phyloP scores from a whole-genome alignment of 164 flowering plant genomes.

The Vitis amurensis region DNA sequence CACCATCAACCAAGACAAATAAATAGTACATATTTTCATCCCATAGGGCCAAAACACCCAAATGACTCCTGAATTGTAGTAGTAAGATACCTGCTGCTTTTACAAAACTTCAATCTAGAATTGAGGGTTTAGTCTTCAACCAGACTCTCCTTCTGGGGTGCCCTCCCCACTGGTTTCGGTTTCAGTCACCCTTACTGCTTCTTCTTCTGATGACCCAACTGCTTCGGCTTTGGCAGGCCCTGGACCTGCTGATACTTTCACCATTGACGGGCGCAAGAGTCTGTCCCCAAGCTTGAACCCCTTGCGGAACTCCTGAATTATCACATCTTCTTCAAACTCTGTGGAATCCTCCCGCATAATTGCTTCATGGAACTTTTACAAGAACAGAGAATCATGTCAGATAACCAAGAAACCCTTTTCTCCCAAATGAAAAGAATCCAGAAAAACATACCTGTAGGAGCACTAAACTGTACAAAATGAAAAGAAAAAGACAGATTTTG shows the following conservation, averaged over 20 bases:
- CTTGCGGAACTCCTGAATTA: conserved; percentile 76
- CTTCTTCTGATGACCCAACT: conserved; percentile 20
- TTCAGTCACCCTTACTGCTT: conserved; percentile 21
- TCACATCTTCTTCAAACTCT: conserved; percentile 68
- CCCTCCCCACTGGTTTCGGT: conserved; percentile 20
- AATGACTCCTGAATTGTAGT: too few species aligned
- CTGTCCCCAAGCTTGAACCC: conserved; percentile 83
- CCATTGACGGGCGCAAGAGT: conserved; percentile 90
- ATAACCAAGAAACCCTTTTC: too few species aligned
- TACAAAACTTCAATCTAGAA: conserved; percentile 26
- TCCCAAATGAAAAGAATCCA: too few species aligned
- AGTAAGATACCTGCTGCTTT: conserved; percentile 2
- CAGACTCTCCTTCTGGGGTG: conserved; percentile 22
- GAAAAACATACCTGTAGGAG: too few species aligned
- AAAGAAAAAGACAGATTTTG: too few species aligned
- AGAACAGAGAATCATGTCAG: not conserved
- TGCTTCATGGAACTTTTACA: conserved; percentile 79
- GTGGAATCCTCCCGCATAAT: conserved; percentile 87
- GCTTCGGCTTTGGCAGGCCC: conserved; percentile 62
- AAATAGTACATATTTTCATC: too few species aligned
- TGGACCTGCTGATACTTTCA: conserved; percentile 93
- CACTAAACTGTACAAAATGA: too few species aligned
- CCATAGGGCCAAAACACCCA: too few species aligned
- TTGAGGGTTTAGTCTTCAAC: conserved; percentile 6
- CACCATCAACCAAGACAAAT: too few species aligned